Evolutionary conservation across 208 protist genomes (phyloP), one percentile per base, ranked within the genome.

Genomic region (Angomonas desouzai): DNA sequence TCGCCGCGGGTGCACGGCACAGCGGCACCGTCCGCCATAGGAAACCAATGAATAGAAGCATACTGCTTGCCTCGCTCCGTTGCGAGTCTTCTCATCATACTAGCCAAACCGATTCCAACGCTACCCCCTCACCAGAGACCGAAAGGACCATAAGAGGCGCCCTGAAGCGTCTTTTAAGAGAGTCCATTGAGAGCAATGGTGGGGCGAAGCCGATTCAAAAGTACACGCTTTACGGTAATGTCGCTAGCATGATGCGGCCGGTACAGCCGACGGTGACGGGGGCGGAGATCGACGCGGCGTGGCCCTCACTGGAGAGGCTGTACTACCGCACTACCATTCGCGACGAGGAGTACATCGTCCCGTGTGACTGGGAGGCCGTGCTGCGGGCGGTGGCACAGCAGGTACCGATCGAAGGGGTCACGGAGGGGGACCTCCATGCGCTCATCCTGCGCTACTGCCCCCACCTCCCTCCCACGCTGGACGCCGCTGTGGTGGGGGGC

Each of bases 341-440:
- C 13, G 22, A 11, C 29, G 62, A 30, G 22, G 28, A 30, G 55
- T 18, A 22, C 40, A 51, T 76, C 59, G 48, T 84, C 25, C 62
- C 74, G 47, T 68, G 79, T 34, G 66, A 87, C 62, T 94, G 88
- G 85, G 53, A 70, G 3, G 55, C 59, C 6, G 68, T 62, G 10
- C 48, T 90, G 55, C 33, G 30, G 34, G 48, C 18, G 20, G 55
- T 87, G 10, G 77, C 83, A 3, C 55, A 53, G 3, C 0, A 3
- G 3, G 60, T 94, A 16, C 88, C 88, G 1, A 66, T 64, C 33
- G 88, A 94, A 55, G 88, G 88, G 6, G 77, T 81, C 43, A 74
- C 74, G 23, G 85, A 94, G 70, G 30, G 20, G 3, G 70, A 72
- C 25, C 58, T 92, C 13, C 27, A 79, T 29, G 16, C 62, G 9